phyloP scores from a whole-genome alignment of 148 eudicot genomes.

The Simmondsia chinensis region DNA sequence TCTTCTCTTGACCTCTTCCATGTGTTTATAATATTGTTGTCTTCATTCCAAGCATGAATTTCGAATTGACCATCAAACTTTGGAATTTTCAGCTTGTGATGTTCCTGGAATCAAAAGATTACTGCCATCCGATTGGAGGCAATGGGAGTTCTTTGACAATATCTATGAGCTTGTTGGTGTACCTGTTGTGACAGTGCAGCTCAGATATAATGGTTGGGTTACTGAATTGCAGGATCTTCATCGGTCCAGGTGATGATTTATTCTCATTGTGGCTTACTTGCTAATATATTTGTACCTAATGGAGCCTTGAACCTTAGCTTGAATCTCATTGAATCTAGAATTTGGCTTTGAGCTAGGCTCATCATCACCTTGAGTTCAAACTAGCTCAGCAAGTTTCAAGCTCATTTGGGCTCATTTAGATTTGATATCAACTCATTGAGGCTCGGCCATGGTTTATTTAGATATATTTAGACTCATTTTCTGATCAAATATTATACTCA shows the following conservation, averaged over 20 bases:
- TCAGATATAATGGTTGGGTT: constrained; percentile 96
- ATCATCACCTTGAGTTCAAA: too few relatives aligned
- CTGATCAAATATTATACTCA: too few relatives aligned
- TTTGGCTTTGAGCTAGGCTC: too few relatives aligned
- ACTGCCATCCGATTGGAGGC: constrained; percentile 77
- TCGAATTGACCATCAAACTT: too few relatives aligned
- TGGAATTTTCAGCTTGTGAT: constrained; percentile 66
- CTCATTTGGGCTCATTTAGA: too few relatives aligned
- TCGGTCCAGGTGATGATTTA: constrained; percentile 49
- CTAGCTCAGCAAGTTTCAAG: too few relatives aligned
- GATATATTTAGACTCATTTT: too few relatives aligned
- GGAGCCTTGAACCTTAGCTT: too few relatives aligned
- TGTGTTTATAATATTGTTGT: not conserved
- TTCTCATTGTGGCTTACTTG: not conserved
- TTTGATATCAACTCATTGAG: too few relatives aligned
- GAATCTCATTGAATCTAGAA: too few relatives aligned
- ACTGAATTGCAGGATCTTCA: constrained; percentile 88
- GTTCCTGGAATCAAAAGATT: constrained; percentile 97
- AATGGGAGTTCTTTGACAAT: constrained; percentile 67
- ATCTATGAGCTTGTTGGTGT: constrained; percentile 90
- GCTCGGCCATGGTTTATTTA: too few relatives aligned
- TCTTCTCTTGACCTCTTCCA: constrained; percentile 16
- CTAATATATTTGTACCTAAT: not conserved
- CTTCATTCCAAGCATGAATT: not conserved
- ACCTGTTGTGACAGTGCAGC: constrained; percentile 97